These are phyloP conservation scores for Fennellomyces sp. DNA, from an alignment of 371 early-diverging fungal genomes.

Conservation along the genomic window DNA sequence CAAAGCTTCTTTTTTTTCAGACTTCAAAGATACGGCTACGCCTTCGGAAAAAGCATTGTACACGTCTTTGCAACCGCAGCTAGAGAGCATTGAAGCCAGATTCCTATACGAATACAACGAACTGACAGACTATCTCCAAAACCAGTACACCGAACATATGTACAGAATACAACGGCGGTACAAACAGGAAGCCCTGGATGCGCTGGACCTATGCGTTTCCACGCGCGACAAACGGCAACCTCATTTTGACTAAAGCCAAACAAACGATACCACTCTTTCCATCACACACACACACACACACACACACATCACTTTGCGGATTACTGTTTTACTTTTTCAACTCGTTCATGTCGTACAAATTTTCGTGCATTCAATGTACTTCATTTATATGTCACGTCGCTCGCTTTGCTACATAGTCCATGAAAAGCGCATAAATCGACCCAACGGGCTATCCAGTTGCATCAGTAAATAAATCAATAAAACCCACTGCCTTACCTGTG, in stretches of 20 bases:
- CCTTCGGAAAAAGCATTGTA: neutral
- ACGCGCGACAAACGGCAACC: too few relatives aligned
- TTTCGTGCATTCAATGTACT: neutral
- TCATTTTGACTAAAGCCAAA: neutral
- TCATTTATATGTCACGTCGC: neutral
- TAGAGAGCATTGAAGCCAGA: neutral
- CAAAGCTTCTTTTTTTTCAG: too few relatives aligned
- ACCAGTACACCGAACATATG: neutral
- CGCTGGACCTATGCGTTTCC: too few relatives aligned
- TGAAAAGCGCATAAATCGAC: slow-evolving; percentile 46
- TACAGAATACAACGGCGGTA: neutral
- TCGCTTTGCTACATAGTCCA: slow-evolving; percentile 41
- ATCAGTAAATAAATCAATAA: slow-evolving; percentile 3
- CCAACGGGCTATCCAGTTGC: slow-evolving; percentile 33
- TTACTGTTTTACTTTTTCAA: neutral
- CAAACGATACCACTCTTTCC: too few relatives aligned
- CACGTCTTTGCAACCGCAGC: too few relatives aligned
- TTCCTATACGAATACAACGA: neutral
- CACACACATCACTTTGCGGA: neutral
- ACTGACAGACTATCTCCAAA: neutral
- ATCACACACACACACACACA: too few relatives aligned
- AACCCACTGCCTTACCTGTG: slow-evolving; percentile 31
- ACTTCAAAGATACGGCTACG: neutral
- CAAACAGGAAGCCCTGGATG: neutral
- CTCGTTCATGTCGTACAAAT: neutral